Percentiles rank a stretch among this genome's conserved stretches.
phyloP scores from a whole-genome alignment of 208 protist genomes.

The Wallacemonas collosoma region DNA sequence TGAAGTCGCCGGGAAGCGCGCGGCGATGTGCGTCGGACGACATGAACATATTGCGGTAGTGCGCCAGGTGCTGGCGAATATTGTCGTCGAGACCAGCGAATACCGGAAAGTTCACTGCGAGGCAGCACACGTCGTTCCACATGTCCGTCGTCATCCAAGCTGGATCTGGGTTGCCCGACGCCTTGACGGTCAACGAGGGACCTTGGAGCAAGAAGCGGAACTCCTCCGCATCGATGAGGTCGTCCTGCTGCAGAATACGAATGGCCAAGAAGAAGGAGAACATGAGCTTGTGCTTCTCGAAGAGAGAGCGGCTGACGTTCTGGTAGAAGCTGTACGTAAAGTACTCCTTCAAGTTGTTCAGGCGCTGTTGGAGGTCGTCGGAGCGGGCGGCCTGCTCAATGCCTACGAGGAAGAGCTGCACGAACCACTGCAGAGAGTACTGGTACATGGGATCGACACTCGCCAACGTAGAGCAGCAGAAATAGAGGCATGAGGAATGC shows the following conservation, averaged over 20 bases:
- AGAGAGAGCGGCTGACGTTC: conserved; percentile 95
- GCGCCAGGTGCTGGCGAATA: conserved; percentile 70
- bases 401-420: conserved; percentile 93
- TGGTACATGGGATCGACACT: conserved; percentile 97
- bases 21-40: conserved; percentile 82
- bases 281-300: conserved; percentile 96
- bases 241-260: conserved; percentile 78
- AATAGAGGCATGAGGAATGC: conserved; percentile 96
- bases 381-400: conserved; percentile 87
- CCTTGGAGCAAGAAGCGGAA: conserved; percentile 94
- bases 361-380: conserved; percentile 79
- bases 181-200: conserved; percentile 73
- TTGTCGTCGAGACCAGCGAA: conserved; percentile 88
- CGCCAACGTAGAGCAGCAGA: conserved; percentile 96
- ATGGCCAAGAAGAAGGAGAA: conserved; percentile 95
- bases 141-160: conserved; percentile 94
- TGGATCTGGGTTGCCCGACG: conserved; percentile 77
- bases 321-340: conserved; percentile 97
- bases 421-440: conserved; percentile 98
- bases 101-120: conserved; percentile 76
- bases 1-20: conserved; percentile 81
- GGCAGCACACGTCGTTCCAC: conserved; percentile 93
- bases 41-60: conserved; percentile 94
- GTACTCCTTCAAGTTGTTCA: conserved; percentile 91
- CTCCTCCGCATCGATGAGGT: conserved; percentile 76